Base-by-base conservation (phyloP, 2,329 filamentous ascomycete species). In the Claviceps sp. region DNA sequence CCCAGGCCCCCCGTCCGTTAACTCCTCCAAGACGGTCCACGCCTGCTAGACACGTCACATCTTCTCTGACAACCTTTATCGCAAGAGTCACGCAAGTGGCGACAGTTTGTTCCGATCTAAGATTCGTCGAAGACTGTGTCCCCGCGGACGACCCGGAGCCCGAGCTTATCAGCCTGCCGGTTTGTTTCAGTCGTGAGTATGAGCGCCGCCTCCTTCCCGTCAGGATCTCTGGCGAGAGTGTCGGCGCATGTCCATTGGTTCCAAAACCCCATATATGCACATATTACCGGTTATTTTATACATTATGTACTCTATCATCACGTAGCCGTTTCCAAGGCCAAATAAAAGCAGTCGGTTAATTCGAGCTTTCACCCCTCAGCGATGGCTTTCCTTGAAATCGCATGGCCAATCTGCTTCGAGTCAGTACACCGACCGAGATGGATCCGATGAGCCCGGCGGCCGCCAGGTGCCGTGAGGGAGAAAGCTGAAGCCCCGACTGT, bases 271-370 rank as follows among this genome's bases (percentile, higher is more conserved):
- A 56, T 56, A 58, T 55, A 63, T 65, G 62, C 65, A 67, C 63
- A 56, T 58, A 67, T 67, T 68, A 67, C 62, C 62, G 56, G 59
- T 59, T 62, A 58, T 18, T 67, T 61, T 68, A 69, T 66, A 68
- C 66, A 68, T 69, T 67, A 62, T 58, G 60, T 62, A 68, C 60
- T 67, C 65, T 66, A 66, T 67, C 60, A 59, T 58, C 60, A 61
- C 54, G 57, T 54, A 56, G 54, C 54, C 57, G 51, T 52, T 52
- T 59, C 53, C 54, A 52, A 46, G 51, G 56, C 57, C 52, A 53
- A 58, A 60, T 63, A 64, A 61, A 60, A 61, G 61, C 62, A 63
- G 57, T 64, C 62, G 52, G 60, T 54, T 51, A 54, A 49, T 48
- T 51, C 47, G 38, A 54, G 45, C 47, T 20, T 44, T 46, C 40